A percentile compares a stretch with the other conserved stretches of the same genome.
phyloP scores from a whole-genome alignment of 768 basidiomycete species.

The Phylloporus rhodoxanthus region DNA sequence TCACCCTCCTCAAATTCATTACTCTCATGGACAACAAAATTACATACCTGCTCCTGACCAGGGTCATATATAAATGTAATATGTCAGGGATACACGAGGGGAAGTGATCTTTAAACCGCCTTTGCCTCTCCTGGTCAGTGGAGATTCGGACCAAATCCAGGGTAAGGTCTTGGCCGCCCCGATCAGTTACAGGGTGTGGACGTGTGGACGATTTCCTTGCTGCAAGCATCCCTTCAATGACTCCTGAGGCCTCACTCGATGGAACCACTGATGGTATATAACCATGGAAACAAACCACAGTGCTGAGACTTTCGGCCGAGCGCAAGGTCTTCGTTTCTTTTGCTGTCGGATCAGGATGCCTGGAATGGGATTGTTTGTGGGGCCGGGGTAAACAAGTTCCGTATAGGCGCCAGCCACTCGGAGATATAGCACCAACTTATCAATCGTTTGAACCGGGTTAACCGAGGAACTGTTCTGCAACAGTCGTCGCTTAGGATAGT shows the following conservation, averaged over 20 bases:
- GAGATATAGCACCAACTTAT: background rate
- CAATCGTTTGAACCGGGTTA: too few relatives aligned
- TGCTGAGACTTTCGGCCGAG: background rate
- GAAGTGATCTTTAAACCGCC: background rate
- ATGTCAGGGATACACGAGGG: background rate
- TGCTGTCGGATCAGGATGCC: background rate
- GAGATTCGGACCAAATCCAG: background rate
- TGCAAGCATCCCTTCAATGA: background rate
- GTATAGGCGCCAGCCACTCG: background rate
- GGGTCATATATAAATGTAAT: background rate
- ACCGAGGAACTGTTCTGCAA: too few relatives aligned
- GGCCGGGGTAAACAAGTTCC: background rate
- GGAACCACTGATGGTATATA: background rate
- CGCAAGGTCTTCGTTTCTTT: background rate
- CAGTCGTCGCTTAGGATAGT: too few relatives aligned
- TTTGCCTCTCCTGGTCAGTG: background rate
- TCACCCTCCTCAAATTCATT: too few relatives aligned
- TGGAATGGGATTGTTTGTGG: background rate
- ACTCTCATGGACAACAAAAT: too few relatives aligned
- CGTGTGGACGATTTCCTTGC: background rate
- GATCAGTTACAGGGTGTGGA: background rate
- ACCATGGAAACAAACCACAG: background rate
- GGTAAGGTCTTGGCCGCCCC: background rate
- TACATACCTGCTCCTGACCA: background rate
- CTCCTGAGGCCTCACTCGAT: too few relatives aligned